These are phyloP conservation scores for Marasmius oreades DNA, from an alignment of 1,284 basidiomycete genomes.

Conservation along the genomic window DNA sequence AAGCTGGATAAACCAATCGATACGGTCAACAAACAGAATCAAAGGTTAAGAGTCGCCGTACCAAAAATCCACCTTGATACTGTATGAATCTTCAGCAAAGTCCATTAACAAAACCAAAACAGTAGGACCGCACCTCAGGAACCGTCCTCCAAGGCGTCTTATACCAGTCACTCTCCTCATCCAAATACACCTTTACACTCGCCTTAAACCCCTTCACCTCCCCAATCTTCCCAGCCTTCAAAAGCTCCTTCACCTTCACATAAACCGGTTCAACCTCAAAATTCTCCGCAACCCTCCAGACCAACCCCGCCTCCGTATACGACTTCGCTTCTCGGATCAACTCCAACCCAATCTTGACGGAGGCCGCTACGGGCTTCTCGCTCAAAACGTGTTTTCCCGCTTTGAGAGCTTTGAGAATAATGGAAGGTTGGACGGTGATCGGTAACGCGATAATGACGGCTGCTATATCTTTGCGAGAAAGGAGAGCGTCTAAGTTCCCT, in stretches of 20 bases:
- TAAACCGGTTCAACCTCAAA: conserved; percentile 68
- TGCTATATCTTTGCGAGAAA: conserved; percentile 61
- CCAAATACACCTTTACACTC: conserved; percentile 52
- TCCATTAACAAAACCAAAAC: background rate
- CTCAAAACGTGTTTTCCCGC: conserved; percentile 85
- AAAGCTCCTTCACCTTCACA: conserved; percentile 48
- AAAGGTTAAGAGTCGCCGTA: background rate
- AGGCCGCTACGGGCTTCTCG: conserved; percentile 82
- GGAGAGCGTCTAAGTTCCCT: conserved; percentile 57
- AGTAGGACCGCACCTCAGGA: conserved; percentile 57
- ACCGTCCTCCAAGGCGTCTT: conserved; percentile 80
- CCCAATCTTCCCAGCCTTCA: conserved; percentile 60
- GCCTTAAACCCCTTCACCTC: conserved; percentile 61
- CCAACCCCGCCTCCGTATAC: conserved; percentile 51
- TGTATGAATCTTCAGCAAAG: background rate
- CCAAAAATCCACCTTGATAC: background rate
- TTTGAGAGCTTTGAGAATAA: conserved; percentile 58
- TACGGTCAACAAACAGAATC: background rate
- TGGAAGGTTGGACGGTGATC: conserved; percentile 67
- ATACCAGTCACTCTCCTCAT: conserved; percentile 68
- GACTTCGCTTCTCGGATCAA: conserved; percentile 44
- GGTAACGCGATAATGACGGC: conserved; percentile 78
- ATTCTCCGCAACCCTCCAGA: conserved; percentile 88
- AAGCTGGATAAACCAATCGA: background rate
- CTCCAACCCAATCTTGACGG: conserved; percentile 57